These are phyloP conservation scores for Mycena haematopus DNA, from an alignment of 768 basidiomycete species.

Conservation along the genomic window DNA sequence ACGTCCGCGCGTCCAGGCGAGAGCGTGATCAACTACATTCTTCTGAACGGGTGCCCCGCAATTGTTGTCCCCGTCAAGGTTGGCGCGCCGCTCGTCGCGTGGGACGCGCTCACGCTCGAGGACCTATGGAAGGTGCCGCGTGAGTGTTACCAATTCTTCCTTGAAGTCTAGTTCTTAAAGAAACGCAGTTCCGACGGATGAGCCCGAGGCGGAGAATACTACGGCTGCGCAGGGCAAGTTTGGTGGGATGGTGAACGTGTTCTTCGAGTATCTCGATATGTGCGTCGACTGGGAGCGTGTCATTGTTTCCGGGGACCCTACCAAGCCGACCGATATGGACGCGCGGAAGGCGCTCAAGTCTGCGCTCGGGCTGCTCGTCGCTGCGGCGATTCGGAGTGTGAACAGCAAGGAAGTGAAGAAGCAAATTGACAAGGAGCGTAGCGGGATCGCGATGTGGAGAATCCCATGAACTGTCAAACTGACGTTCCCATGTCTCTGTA, in stretches of 20 bases:
- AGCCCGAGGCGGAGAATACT: conserved; percentile 42
- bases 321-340: conserved; percentile 29
- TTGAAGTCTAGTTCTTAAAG: neutral
- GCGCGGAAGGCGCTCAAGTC: conserved; percentile 50
- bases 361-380: conserved; percentile 57
- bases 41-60: conserved; percentile 67
- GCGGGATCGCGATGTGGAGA: conserved; percentile 72
- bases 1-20: conserved; percentile 64
- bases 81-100: conserved; percentile 68
- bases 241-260: conserved; percentile 58
- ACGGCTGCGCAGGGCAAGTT: conserved; percentile 46
- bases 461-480: conserved; percentile 48
- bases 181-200: conserved; percentile 20
- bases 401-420: conserved; percentile 60
- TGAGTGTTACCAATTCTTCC: neutral
- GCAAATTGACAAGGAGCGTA: conserved; percentile 60
- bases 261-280: conserved; percentile 65
- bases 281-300: conserved; percentile 70
- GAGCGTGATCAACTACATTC: conserved; percentile 66
- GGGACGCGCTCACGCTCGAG: conserved; percentile 66
- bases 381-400: conserved; percentile 59
- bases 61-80: conserved; percentile 64
- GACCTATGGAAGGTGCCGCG: conserved; percentile 51
- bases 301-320: conserved; percentile 35
- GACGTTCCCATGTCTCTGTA: conserved; percentile 1